Base-by-base conservation (phyloP, 768 basidiomycete species). In the Boletus edulis region DNA sequence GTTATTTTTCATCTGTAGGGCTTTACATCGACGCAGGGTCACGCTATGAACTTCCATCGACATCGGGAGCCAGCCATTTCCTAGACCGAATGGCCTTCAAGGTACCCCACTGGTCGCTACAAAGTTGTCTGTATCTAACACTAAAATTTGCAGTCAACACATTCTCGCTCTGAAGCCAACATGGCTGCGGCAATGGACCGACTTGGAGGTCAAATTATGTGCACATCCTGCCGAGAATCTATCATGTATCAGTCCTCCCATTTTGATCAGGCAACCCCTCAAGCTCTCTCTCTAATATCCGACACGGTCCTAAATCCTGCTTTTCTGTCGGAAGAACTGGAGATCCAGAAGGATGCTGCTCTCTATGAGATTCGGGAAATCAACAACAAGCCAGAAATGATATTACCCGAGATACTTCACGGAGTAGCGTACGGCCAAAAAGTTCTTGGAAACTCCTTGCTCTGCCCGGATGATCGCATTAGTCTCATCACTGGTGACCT, bases 161-260 rank as follows among this genome's bases (percentile, higher is more conserved):
- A 72, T 17, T 80, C 81, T 24, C 83, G 89, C 52, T 81, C 89
- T 2, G 84, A 84, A 47, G 84, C 82, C 20, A 81, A 89, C 59
- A 95, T 98, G 88, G 81, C 86, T 5, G 75, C 76, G 4, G 87
- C 88, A 38, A 87, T 96, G 64, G 86, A 93, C 67, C 79, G 80
- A 4, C 79, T 96, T 34, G 95, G 96, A 39, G 93, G 94, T 15
- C 93, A 96, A 74, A 94, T 98, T 55, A 79, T 89, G 72, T 94
- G 90, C 66, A 87, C 93, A 17, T 91, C 93, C 17, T 88, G 93
- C 3, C 81, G 97, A 44, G 97, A 99, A 70, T 83, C 92, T 20
- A 94, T 98, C 67, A 92, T 97, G 89, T 99, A 98, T 69, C 97
- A 98, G 73, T 96, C 96, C 12, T 92, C 94, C 38, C 89, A 96